phyloP scores from a whole-genome alignment of 805 yeast species.

The Debaryomyces maramus region DNA sequence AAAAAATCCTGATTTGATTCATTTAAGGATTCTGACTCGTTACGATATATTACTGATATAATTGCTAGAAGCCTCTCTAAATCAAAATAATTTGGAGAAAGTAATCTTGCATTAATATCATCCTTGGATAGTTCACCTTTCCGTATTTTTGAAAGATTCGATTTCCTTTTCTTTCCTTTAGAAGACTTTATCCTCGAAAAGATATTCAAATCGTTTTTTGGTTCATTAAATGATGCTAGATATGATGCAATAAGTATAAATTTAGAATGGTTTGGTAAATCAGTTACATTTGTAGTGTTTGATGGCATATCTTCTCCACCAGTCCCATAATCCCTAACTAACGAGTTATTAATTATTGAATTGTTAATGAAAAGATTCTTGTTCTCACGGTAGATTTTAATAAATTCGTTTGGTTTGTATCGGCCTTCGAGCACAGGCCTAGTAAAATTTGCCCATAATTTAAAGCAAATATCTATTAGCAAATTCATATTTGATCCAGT shows the following conservation, averaged over 20 bases:
- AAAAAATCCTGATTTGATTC: slow-evolving; percentile 20
- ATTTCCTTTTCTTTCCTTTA: slow-evolving; percentile 40
- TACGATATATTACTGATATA: slow-evolving; percentile 63
- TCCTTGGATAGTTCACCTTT: slow-evolving; percentile 30
- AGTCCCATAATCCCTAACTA: slow-evolving; percentile 26
- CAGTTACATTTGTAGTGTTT: slow-evolving; percentile 29
- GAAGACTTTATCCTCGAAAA: slow-evolving; percentile 59
- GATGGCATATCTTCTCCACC: slow-evolving; percentile 20
- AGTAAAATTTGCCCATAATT: slow-evolving; percentile 36
- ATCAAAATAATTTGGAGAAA: slow-evolving; percentile 74
- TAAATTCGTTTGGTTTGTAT: slow-evolving; percentile 27
- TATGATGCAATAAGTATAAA: slow-evolving; percentile 79
- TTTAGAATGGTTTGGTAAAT: slow-evolving; percentile 62
- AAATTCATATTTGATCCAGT: slow-evolving; percentile 45
- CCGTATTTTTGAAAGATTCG: slow-evolving; percentile 12
- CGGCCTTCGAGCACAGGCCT: slow-evolving; percentile 24
- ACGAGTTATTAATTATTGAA: slow-evolving; percentile 30
- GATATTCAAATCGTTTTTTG: slow-evolving; percentile 63
- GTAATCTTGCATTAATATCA: slow-evolving; percentile 57
- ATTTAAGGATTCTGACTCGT: slow-evolving; percentile 31
- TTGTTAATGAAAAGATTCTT: slow-evolving; percentile 28
- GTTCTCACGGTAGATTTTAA: slow-evolving; percentile 34
- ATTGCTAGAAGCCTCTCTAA: slow-evolving; percentile 81
- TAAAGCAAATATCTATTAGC: slow-evolving; percentile 28
- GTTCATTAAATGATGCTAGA: slow-evolving; percentile 75